Conservation (phyloP, 495 filamentous ascomycete genomes). For the Tuber umbilicatum region DNA sequence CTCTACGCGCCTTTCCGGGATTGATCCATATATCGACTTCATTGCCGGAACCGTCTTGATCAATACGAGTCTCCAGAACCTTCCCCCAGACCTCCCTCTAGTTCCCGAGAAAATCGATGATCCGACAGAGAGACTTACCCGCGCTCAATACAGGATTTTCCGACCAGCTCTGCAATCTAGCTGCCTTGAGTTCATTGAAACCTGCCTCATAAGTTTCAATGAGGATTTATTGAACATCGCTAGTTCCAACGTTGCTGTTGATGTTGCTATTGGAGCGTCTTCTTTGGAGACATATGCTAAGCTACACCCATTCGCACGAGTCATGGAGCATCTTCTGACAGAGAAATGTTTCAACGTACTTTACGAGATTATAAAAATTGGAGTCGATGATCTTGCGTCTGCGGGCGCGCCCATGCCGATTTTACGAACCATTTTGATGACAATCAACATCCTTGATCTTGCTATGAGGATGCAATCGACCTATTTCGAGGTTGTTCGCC, state of each 20-base stretch:
- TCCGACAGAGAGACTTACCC: constrained; percentile 35
- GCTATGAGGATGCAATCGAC: constrained; percentile 82
- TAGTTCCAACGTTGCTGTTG: constrained; percentile 62
- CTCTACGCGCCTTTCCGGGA: constrained; percentile 69
- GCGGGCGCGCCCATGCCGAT: constrained; percentile 56
- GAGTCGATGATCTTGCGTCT: constrained; percentile 55
- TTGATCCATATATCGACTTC: constrained; percentile 90
- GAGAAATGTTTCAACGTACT: constrained; percentile 74
- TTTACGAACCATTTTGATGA: constrained; percentile 63
- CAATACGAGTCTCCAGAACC: constrained; percentile 37
- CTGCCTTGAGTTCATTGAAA: constrained; percentile 70
- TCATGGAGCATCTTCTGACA: constrained; percentile 97
- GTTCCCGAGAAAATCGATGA: constrained; percentile 32
- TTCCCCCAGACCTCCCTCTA: constrained; percentile 32
- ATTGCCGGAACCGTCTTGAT: constrained; percentile 53
- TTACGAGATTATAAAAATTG: constrained; percentile 67
- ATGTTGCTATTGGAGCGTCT: constrained; percentile 62
- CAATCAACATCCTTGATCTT: constrained; percentile 70
- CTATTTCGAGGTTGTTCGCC: constrained; percentile 78
- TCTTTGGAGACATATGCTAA: constrained; percentile 68
- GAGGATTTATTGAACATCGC: constrained; percentile 83
- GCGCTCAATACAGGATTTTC: constrained; percentile 38
- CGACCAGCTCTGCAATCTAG: constrained; percentile 54
- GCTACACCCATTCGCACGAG: constrained; percentile 82
- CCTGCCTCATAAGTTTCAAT: constrained; percentile 76